Conservation (phyloP, 1,139 yeast species). For the Yamadazyma sp. region DNA sequence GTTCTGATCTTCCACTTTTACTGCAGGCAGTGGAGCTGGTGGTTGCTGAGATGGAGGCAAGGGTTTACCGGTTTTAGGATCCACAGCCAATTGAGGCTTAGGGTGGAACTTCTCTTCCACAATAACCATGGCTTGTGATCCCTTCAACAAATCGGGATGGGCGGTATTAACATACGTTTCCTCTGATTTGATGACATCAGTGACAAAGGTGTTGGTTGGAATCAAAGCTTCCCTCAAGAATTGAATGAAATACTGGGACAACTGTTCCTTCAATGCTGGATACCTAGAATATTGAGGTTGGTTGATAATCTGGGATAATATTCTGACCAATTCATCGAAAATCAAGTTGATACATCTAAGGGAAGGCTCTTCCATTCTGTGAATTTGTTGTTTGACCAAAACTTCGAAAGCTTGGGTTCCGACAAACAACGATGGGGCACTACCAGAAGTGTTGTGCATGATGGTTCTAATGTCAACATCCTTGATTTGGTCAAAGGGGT, state of each 20-base stretch:
- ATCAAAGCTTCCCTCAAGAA: conserved; percentile 75
- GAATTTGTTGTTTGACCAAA: conserved; percentile 91
- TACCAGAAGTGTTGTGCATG: conserved; percentile 94
- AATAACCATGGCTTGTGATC: conserved; percentile 92
- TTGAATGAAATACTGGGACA: conserved; percentile 75
- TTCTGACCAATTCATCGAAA: conserved; percentile 91
- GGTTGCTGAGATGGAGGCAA: conserved; percentile 48
- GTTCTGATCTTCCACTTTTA: conserved; percentile 39
- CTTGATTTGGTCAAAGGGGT: conserved; percentile 96
- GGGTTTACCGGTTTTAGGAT: conserved; percentile 91
- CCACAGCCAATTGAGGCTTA: conserved; percentile 74
- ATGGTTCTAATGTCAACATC: conserved; percentile 98
- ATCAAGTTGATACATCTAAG: conserved; percentile 85
- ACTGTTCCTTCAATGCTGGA: conserved; percentile 85
- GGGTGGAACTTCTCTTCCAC: conserved; percentile 92
- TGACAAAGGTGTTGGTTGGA: conserved; percentile 85
- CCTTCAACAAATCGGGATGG: conserved; percentile 93
- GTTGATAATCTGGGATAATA: conserved; percentile 78
- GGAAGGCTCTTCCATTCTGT: conserved; percentile 92
- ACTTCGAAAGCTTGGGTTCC: conserved; percentile 98
- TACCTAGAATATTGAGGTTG: conserved; percentile 85
- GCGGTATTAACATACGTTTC: conserved; percentile 96
- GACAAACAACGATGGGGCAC: conserved; percentile 95
- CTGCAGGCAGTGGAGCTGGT: conserved; percentile 25
- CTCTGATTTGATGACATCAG: conserved; percentile 80